Percentiles rank a stretch among this genome's conserved stretches.
Conservation (phyloP, 2,329 filamentous ascomycete genomes). For the Venturia effusa region DNA sequence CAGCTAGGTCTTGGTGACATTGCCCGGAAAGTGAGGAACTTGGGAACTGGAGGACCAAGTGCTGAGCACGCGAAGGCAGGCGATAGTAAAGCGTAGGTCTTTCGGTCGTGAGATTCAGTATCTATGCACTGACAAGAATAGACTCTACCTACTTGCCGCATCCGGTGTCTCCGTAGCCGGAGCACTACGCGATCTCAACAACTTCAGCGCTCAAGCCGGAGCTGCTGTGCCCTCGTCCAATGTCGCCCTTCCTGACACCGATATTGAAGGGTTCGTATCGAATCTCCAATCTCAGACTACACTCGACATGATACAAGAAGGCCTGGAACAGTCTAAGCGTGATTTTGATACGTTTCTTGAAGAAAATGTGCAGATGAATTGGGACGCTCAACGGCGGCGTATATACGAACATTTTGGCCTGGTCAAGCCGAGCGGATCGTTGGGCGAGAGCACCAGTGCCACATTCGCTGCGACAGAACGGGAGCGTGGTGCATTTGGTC, state of each 20-base stretch:
- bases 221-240: constrained; percentile 34
- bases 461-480: constrained; percentile 24
- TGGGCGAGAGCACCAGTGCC: constrained; percentile 27
- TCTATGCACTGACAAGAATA: constrained; percentile 23
- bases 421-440: constrained; percentile 28
- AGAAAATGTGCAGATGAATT: constrained; percentile 89
- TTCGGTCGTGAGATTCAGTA: not conserved
- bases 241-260: constrained; percentile 35
- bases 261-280: constrained; percentile 62
- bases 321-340: constrained; percentile 74
- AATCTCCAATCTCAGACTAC: constrained; percentile 86
- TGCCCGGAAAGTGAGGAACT: constrained; percentile 59
- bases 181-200: constrained; percentile 76
- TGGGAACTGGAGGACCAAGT: constrained; percentile 62
- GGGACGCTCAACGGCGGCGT: constrained; percentile 83
- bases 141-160: constrained; percentile 84
- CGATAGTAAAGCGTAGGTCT: constrained; percentile 43
- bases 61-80: constrained; percentile 34
- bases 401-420: constrained; percentile 98
- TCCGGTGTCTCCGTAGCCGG: constrained; percentile 84
- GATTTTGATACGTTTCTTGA: constrained; percentile 93
- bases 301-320: constrained; percentile 80
- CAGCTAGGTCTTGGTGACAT: constrained; percentile 90
- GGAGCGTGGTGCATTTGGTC: constrained; percentile 42
- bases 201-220: constrained; percentile 58